Evolutionary conservation across 495 filamentous ascomycete species (phyloP).

Genomic region (Penicillium atrosanguineum): DNA sequence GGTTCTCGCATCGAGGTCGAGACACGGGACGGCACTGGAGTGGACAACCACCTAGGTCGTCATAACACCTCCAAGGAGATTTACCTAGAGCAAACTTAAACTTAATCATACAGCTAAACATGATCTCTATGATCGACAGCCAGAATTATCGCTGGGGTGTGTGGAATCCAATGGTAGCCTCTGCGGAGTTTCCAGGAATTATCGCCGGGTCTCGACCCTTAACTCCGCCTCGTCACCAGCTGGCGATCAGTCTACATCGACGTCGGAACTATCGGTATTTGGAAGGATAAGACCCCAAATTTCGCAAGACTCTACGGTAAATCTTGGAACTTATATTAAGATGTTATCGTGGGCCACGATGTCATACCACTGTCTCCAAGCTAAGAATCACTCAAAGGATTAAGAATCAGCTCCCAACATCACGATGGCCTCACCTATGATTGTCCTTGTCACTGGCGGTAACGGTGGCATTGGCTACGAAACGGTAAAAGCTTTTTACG

Average conservation of each 20-base stretch:
- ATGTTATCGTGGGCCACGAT: background rate
- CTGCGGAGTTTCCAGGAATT: background rate
- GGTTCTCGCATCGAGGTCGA: no score
- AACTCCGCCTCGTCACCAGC: slow-evolving; percentile 1
- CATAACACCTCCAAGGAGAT: no score
- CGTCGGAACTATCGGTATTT: slow-evolving; percentile 13
- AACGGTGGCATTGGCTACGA: slow-evolving; percentile 18
- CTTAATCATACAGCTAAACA: no score
- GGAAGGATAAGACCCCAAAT: background rate
- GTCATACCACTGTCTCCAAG: background rate
- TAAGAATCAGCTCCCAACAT: background rate
- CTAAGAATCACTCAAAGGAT: background rate
- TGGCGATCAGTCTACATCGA: no score
- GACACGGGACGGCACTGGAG: no score
- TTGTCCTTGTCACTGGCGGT: slow-evolving; percentile 11
- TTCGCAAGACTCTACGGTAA: background rate
- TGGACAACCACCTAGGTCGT: no score
- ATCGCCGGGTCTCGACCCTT: background rate
- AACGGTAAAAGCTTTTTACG: slow-evolving; percentile 11
- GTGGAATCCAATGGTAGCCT: background rate
- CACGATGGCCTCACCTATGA: slow-evolving; percentile 8
- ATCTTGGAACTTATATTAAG: background rate
- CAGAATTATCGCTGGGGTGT: no score
- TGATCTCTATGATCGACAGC: no score
- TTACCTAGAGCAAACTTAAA: no score